phyloP scores from a whole-genome alignment of 148 eudicot species.

The Simmondsia chinensis region DNA sequence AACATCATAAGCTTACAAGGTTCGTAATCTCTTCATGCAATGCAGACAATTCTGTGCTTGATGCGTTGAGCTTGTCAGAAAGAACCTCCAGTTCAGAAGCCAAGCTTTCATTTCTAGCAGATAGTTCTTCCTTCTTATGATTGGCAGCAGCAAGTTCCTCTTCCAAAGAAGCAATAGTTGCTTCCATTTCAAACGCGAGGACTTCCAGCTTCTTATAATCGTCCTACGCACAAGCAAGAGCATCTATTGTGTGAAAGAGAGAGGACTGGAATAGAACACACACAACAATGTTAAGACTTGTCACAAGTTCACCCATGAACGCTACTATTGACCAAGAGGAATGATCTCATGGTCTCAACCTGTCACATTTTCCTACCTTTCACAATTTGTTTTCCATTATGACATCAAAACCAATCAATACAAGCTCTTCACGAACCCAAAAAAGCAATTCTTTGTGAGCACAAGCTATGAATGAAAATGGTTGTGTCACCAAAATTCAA shows the following conservation, averaged over 20 bases:
- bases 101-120: slow-evolving; percentile 51
- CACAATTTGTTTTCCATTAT: no score
- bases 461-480: no score
- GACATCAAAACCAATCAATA: no score
- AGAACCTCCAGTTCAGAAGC: slow-evolving; percentile 48
- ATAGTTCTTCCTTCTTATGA: slow-evolving; percentile 48
- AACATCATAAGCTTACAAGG: slow-evolving; percentile 43
- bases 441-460: no score
- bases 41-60: slow-evolving; percentile 35
- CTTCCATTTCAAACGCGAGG: slow-evolving; percentile 94
- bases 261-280: no score
- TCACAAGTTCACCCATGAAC: no score
- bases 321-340: no score
- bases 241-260: slow-evolving; percentile 3
- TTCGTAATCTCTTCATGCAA: slow-evolving; percentile 51
- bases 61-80: slow-evolving; percentile 42
- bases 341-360: no score
- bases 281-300: no score
- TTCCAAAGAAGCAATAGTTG: slow-evolving; percentile 82
- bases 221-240: slow-evolving; percentile 31
- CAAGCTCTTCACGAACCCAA: no score
- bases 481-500: not conserved
- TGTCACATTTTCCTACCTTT: no score
- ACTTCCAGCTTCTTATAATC: slow-evolving; percentile 86
- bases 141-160: slow-evolving; percentile 54